Conservation (phyloP, 805 yeast genomes). For the Sugiyamaella smithiae region DNA sequence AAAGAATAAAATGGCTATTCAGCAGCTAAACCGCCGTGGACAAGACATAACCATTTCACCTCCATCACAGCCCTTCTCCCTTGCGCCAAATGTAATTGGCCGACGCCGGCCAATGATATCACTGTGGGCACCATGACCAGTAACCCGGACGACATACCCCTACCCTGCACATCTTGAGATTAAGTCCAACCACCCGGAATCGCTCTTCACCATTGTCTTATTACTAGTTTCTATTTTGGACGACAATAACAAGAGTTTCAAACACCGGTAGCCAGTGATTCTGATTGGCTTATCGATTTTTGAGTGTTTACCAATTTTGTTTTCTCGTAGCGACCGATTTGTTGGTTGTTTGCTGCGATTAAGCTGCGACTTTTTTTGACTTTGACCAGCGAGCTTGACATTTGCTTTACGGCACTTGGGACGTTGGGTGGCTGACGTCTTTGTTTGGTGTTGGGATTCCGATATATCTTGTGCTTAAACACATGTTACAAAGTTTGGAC, state of each 20-base stretch:
- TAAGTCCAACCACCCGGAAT: conserved; percentile 2
- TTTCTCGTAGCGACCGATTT: not conserved
- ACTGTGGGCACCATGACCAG: not conserved
- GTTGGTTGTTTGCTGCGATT: not conserved
- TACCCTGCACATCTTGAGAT: not conserved
- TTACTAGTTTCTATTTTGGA: not conserved
- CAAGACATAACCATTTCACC: not conserved
- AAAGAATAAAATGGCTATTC: not conserved
- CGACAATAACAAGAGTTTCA: no score
- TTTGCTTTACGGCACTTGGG: not conserved
- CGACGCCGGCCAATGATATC: conserved; percentile 1
- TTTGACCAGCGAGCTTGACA: not conserved
- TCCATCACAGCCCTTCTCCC: not conserved
- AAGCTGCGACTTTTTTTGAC: not conserved
- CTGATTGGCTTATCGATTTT: no score
- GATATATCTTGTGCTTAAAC: not conserved
- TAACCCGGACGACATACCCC: conserved; percentile 1
- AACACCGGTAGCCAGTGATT: no score
- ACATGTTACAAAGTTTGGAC: not conserved
- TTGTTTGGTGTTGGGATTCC: not conserved
- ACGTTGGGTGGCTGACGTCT: not conserved
- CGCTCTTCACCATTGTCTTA: not conserved
- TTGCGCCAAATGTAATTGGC: not conserved
- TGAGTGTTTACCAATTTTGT: no score
- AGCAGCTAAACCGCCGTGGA: not conserved